Evolutionary conservation across 1,139 yeast species (phyloP), one percentile per base, ranked within the genome.

Genomic region (Yamadazyma mexicana): DNA sequence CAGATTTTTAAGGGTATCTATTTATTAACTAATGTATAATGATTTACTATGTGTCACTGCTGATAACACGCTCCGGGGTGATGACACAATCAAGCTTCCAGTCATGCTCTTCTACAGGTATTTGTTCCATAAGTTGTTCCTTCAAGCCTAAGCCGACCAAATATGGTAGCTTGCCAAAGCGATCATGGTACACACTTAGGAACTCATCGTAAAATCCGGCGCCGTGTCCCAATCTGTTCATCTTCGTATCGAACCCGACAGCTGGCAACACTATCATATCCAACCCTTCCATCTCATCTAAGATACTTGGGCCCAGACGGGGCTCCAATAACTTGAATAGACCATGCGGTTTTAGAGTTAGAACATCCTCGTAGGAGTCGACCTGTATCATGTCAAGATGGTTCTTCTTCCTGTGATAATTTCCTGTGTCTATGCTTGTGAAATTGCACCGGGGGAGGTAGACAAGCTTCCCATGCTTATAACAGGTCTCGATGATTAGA

Each of bases 131-230:
- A n/a, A 87, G 52, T 49, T 91, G 94, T 54, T 84, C 86, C 11
- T 66, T 56, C 7, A 91, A 66, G 0, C 95, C 95, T 5, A 89
- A 60, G 0, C 92, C 96, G 2, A 87, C 57, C 28, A 83, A 52
- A 30, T 55, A 58, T 0, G 86, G 85, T 20, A 39, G 51, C 17
- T 43, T 49, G 1, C 52, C 50, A 43, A 62, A 59, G 48, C 57
- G 60, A 24, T 58, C 51, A n/a, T 52, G 37, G 52, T 81, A 81
- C 33, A 81, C 64, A 28, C 67, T 63, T 29, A 88, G 69, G 56
- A 79, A 91, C 49, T 83, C 87, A 58, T 92, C 98, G 59, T 92
- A 92, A 59, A 77, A 89, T 0, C 97, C 98, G 9, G 83, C 94
- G 1, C 98, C 98, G 58, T 89, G 96, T 0, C 98, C 98, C 20